These are phyloP conservation scores for Alternaria metachromatica DNA, from an alignment of 2,329 filamentous ascomycete genomes.

Conservation along the genomic window DNA sequence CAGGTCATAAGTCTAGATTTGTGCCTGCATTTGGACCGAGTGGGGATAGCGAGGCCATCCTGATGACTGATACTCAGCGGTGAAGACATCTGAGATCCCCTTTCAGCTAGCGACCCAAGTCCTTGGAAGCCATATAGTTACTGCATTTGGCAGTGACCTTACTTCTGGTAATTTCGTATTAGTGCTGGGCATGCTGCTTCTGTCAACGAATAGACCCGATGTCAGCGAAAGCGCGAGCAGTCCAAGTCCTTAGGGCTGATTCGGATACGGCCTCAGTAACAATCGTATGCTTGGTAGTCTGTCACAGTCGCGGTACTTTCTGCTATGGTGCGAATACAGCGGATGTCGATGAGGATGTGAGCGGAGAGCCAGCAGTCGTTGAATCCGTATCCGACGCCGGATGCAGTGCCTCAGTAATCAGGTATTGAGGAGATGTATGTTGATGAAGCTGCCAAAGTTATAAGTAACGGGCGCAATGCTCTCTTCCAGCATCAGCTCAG, in stretches of 20 bases:
- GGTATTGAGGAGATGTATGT: not conserved
- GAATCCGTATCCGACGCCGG: not conserved
- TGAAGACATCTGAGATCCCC: not conserved
- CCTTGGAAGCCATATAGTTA: not conserved
- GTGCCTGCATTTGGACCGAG: not conserved
- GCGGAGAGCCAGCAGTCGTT: not conserved
- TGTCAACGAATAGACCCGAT: not conserved
- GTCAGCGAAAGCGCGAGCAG: not conserved
- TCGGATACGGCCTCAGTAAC: not conserved
- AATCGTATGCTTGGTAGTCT: not conserved
- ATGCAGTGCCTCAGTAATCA: not conserved
- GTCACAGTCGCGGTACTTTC: not conserved
- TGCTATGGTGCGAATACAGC: no score
- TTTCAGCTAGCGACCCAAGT: not conserved
- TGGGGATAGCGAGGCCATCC: not conserved
- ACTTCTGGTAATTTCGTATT: not conserved
- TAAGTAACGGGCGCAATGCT: not conserved
- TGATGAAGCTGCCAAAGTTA: not conserved
- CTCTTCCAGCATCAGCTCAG: not conserved
- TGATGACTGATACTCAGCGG: not conserved
- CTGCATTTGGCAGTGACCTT: not conserved
- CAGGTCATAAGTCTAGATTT: not conserved
- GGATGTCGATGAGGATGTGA: not conserved
- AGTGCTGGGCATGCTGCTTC: not conserved
- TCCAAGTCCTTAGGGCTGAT: not conserved